These are phyloP conservation scores for Lojkania enalia DNA, from an alignment of 2,329 filamentous ascomycete genomes.

Conservation along the genomic window DNA sequence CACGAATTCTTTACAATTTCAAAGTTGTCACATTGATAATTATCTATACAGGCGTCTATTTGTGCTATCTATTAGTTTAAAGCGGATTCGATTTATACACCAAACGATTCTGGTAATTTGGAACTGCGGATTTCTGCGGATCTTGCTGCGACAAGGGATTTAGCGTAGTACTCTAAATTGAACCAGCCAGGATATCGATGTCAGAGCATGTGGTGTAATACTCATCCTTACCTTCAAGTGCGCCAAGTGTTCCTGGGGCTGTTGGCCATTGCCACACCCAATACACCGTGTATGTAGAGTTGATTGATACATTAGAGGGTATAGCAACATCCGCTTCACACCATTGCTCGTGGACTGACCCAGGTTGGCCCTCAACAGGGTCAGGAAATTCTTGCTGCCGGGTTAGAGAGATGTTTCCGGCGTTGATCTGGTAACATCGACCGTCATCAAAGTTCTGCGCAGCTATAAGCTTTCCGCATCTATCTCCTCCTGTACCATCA, in stretches of 20 bases:
- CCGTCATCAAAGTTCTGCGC: slow-evolving; percentile 82
- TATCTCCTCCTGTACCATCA: slow-evolving; percentile 75
- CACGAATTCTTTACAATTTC: neutral
- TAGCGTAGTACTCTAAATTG: slow-evolving; percentile 8
- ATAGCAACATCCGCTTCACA: slow-evolving; percentile 11
- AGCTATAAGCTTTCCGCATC: slow-evolving; percentile 67
- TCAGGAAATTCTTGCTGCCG: slow-evolving; percentile 62
- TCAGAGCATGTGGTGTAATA: slow-evolving; percentile 50
- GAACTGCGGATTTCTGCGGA: slow-evolving; percentile 14
- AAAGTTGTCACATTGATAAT: neutral
- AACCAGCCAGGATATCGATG: slow-evolving; percentile 37
- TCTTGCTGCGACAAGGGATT: slow-evolving; percentile 14
- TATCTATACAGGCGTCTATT: neutral
- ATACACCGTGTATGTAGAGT: slow-evolving; percentile 11
- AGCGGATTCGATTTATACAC: slow-evolving; percentile 11
- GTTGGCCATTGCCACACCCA: slow-evolving; percentile 9
- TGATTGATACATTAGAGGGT: slow-evolving; percentile 11
- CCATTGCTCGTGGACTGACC: slow-evolving; percentile 8
- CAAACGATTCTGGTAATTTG: slow-evolving; percentile 9
- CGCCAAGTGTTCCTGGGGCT: slow-evolving; percentile 6
- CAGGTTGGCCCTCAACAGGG: slow-evolving; percentile 51
- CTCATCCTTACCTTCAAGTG: slow-evolving; percentile 7
- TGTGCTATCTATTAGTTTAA: slow-evolving; percentile 2
- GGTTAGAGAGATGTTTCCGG: slow-evolving; percentile 58
- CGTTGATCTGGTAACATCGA: slow-evolving; percentile 78